Percentiles rank a stretch among this genome's conserved stretches.
phyloP scores from a whole-genome alignment of 768 basidiomycete species.

The Udeniomyces megalosporus region DNA sequence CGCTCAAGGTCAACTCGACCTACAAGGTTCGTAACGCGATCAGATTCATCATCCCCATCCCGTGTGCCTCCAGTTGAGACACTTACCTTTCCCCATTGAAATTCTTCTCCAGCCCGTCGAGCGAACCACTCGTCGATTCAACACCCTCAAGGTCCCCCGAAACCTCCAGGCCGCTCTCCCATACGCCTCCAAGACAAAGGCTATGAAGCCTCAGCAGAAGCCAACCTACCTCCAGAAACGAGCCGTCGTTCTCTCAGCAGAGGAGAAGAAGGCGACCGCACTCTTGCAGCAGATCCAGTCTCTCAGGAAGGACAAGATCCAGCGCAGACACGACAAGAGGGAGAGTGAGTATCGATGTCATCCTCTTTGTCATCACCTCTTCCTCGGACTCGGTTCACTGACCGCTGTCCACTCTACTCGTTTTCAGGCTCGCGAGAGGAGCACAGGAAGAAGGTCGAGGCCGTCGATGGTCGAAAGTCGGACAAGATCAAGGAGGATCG shows the following conservation, averaged over 20 bases:
- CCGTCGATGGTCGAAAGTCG: slow-evolving; percentile 32
- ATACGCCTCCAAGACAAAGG: slow-evolving; percentile 79
- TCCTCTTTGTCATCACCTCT: too few species aligned
- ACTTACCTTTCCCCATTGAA: neutral
- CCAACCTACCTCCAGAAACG: slow-evolving; percentile 81
- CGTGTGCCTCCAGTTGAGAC: neutral
- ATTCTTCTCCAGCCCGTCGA: slow-evolving; percentile 39
- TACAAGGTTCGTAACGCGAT: slow-evolving; percentile 44
- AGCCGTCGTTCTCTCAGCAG: slow-evolving; percentile 85
- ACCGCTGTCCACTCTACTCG: too few species aligned
- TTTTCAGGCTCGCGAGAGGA: slow-evolving; percentile 27
- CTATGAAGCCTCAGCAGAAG: slow-evolving; percentile 53
- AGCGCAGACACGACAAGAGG: slow-evolving; percentile 67
- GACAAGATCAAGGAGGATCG: slow-evolving; percentile 28
- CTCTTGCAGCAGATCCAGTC: slow-evolving; percentile 87
- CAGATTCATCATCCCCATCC: neutral
- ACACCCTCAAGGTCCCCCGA: slow-evolving; percentile 69
- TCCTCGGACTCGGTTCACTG: neutral
- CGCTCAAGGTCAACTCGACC: slow-evolving; percentile 61
- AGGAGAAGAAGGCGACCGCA: slow-evolving; percentile 82
- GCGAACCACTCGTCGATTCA: slow-evolving; percentile 69
- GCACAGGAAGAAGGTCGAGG: slow-evolving; percentile 55
- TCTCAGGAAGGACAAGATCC: slow-evolving; percentile 72
- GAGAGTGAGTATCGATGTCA: slow-evolving; percentile 20
- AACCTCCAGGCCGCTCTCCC: slow-evolving; percentile 83